Evolutionary conservation across 768 basidiomycete genomes (phyloP), one percentile per base, ranked within the genome.

Genomic region (Ramaria sp.): DNA sequence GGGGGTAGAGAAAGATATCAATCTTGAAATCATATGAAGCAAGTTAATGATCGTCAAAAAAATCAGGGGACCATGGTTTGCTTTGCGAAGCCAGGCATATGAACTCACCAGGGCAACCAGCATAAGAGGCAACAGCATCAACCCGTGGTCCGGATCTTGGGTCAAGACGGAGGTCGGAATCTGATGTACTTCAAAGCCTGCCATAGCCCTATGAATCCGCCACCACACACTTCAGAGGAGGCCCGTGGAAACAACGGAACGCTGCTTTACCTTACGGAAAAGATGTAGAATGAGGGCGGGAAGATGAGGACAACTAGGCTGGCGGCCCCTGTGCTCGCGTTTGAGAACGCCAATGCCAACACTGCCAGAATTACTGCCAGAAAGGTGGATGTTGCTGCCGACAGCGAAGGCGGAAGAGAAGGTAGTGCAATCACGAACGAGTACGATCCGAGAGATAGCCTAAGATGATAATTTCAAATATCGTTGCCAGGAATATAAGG

Each of bases 241-340:
- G 7, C n/a, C 17, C 19, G 22, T 7, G 22, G 6, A 22, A n/a
- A n/a, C 7, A 43, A 30, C 34, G 10, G 10, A 48, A 33, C 4
- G 20, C 30, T 34, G 42, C 17, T 1, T 24, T 30, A 57, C 46
- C 84, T 77, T 9, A 82, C 78, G 7, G 80, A 80, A 62, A 88
- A 89, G 20, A 87, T 75, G 61, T 86, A 90, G 67, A 82, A 89
- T 11, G 79, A 78, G 1, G 88, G 86, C 0, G 88, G 88, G 63
- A 89, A 88, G 22, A 89, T 62, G 48, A 89, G 64, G 1, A 84
- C 78, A 63, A 86, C 84, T 24, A 88, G 68, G 60, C 82, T 77
- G 19, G 83, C 79, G 1, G 70, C 71, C 3, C 67, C 76, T 1
- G 74, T 76, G 1, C 74, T 73, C 22, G 51, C 70, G 39, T 57